Base-by-base conservation (phyloP, 2,329 filamentous ascomycete species). In the Aspergillus melleus region DNA sequence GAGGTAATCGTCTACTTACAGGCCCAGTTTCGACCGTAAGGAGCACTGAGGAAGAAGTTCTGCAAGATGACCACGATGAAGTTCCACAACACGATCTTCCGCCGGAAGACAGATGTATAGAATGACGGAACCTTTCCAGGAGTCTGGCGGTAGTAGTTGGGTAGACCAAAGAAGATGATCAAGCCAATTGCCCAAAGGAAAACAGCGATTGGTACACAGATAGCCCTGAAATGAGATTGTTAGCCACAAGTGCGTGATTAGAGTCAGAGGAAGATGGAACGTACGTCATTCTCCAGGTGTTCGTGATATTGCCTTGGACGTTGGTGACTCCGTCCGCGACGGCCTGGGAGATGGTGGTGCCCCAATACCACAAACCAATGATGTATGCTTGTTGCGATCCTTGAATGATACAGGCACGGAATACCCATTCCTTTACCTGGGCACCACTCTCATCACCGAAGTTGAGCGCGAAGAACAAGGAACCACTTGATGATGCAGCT, bases 1-100 rank as follows among this genome's bases (percentile, higher is more conserved):
- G 11, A 6, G 2, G 4, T 36, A 29, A 29, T 16, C 1, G 9
- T 12, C 16, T 20, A 68, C 75, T 71, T 64, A 77, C 82, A 90
- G 47, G 78, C 77, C 87, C 87, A 90, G 71, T 88, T 89, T 55
- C 87, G 83, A 47, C 87, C 87, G 67, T 88, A 89, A 1, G 84
- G 86, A 0, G 87, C 82, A 24, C 84, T 85, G 29, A 89, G 80
- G 76, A 86, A 89, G 79, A 87, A 88, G 72, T 89, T 89, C 68
- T 89, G 86, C 32, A 89, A 74, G 59, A 88, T 76, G 47, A 89
- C 84, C 3, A 84, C 82, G 59, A 86, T 74, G 72, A 88, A 85
- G 76, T 88, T 89, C 87, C 87, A 89, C 12, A 87, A 77, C 49
- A 89, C 82, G 61, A 89, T 85, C 74, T 88, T 88, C 60, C 87